Base-by-base conservation (phyloP, 371 early-diverging fungal species). In the Mucor mucedo region DNA sequence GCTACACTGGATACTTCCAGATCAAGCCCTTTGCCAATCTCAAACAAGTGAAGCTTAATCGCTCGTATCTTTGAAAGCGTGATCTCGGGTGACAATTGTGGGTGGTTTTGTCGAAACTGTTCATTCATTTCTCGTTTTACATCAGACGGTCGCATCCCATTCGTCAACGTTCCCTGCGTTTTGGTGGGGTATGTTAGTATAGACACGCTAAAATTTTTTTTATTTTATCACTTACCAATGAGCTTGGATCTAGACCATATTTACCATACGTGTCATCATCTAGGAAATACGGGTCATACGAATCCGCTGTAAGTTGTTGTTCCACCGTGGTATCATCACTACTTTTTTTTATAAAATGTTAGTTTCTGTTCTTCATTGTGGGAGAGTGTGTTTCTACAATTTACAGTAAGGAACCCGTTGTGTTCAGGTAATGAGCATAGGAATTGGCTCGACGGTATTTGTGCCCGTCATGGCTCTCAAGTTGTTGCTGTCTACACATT, bases 1-100 rank as follows among this genome's bases (percentile, higher is more conserved):
- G 98, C 97, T 7, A 96, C 89, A 55, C 91, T 94, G 2, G 96
- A 94, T 14, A 96, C 76, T 76, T 98, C 98, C 49, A 96, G 72
- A 72, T 95, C 90, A 60, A 73, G 64, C 14, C 52, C 56, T 56
- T 65, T 68, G 6, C 70, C 77, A 40, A 78, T 73, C 16, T 76
- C 82, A 11, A 93, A 58, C 53, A 95, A 63, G 56, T 85, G 81
- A 0, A 70, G 53, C 58, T 95, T 95, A 60, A 93, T 73, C 27
- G 81, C 84, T 27, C 94, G 81, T 29, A 95, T 93, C 68, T 93
- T 89, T 59, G 87, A 88, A 38, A 95, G 75, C 1, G 92, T 94
- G 33, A 95, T 78, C 14, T 86, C 79, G 21, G 83, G 71, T 40
- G 91, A 87, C 33, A 94, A 83, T 30, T 85, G 82, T 0, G 93